These are phyloP conservation scores for Ormosia semicastrata DNA, from an alignment of 306 rosid species.

Conservation along the genomic window DNA sequence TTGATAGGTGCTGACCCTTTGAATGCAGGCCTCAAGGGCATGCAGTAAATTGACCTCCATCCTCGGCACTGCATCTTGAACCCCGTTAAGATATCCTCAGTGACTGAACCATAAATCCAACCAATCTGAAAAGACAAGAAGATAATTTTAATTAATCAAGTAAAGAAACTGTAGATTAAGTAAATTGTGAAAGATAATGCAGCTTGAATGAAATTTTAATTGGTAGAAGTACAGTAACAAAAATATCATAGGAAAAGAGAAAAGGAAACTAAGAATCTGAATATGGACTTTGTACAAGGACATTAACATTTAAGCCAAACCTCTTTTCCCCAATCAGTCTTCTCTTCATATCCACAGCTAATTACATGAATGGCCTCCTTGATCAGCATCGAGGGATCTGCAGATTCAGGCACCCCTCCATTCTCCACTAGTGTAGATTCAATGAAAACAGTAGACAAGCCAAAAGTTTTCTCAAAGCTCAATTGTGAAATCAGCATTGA, in stretches of 20 bases:
- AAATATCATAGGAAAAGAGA: not conserved
- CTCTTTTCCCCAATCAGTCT: conserved; percentile 99
- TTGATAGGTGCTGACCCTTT: conserved; percentile 98
- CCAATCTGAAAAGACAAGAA: conserved; percentile 65
- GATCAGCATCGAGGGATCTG: conserved; percentile 71
- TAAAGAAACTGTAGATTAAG: not conserved
- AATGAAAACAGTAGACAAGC: conserved; percentile 82
- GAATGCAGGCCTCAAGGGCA: conserved; percentile 97
- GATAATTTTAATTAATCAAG: conserved; percentile 12
- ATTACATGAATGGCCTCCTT: conserved; percentile 98
- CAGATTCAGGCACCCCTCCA: conserved; percentile 89
- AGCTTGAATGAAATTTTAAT: not conserved
- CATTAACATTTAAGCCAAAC: conserved; percentile 38
- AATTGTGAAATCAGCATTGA: conserved; percentile 87
- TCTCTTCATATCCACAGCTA: conserved; percentile 94
- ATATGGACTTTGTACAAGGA: conserved; percentile 22
- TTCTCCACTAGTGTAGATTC: conserved; percentile 94
- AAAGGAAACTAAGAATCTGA: conserved; percentile 11
- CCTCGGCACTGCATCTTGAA: conserved; percentile 99
- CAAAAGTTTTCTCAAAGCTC: conserved; percentile 95
- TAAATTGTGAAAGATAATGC: not conserved
- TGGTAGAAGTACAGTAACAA: not conserved
- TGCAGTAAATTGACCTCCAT: conserved; percentile 96
- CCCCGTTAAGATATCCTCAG: conserved; percentile 96
- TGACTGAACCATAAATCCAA: conserved; percentile 96